These are phyloP conservation scores for Nephelium lappaceum DNA, from an alignment of 345 rosid species.

Conservation along the genomic window DNA sequence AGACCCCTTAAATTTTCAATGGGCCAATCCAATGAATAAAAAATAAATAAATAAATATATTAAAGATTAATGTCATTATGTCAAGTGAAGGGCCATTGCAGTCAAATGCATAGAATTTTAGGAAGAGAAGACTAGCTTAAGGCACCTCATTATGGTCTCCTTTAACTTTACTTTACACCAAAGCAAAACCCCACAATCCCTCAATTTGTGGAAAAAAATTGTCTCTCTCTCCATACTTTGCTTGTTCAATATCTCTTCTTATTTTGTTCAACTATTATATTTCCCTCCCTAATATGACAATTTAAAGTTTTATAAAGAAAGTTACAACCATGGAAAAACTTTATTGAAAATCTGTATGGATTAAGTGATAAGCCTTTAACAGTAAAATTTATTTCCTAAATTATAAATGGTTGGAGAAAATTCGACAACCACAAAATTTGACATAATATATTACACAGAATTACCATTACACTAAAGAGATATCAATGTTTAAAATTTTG, in stretches of 20 bases:
- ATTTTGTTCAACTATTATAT: background rate
- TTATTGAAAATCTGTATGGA: too few relatives aligned
- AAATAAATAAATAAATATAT: background rate
- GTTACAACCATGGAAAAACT: background rate
- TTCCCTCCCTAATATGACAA: background rate
- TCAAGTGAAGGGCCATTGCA: background rate
- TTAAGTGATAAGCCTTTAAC: too few relatives aligned
- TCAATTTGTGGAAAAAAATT: background rate
- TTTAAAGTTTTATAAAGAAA: background rate
- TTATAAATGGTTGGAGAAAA: background rate
- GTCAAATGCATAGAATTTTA: background rate
- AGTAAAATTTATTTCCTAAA: background rate
- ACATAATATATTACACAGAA: too few relatives aligned
- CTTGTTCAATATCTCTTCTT: background rate
- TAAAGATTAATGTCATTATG: background rate
- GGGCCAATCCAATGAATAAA: background rate
- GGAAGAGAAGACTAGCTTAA: background rate
- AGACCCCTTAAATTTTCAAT: background rate
- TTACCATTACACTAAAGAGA: too few relatives aligned
- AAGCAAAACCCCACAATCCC: background rate
- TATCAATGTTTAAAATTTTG: too few relatives aligned
- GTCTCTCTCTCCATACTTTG: background rate
- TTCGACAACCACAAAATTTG: too few relatives aligned
- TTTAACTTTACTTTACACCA: background rate
- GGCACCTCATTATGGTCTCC: background rate